Base-by-base conservation (phyloP, 352 stramenopile species). In the Phytophthora agathidicida region DNA sequence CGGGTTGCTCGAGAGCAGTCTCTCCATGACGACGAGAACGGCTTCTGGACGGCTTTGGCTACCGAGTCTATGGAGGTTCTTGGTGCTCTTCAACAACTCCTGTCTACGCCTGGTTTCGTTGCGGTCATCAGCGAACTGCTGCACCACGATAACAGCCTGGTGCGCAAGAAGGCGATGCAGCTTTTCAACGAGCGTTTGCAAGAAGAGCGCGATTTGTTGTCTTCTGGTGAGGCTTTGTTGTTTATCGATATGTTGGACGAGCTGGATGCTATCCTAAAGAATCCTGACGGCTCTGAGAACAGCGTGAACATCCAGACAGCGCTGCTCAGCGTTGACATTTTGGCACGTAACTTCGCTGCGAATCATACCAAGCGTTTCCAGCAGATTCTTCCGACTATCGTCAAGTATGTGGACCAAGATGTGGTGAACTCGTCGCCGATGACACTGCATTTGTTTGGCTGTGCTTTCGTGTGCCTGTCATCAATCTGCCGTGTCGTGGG, bases 181-280 rank as follows among this genome's bases (percentile, higher is more conserved):
- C 66, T 96, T 13, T 93, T 96, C 44, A 95, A 94, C 53, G 86
- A 93, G 43, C 84, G 85, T 7, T 71, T 96, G 2, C 77, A 93
- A 20, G 79, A 86, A 17, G 75, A 91, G 33, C 78, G 83, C 13
- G 60, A 59, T 8, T 73, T 77, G 26, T 49, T 96, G 3, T 77
- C 78, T 7, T 71, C 70, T 7, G 83, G 83, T 19, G 88, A 96
- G 56, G 74, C 83, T 59, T 60, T 94, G 39, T 62, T 95, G 7
- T 95, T 94, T 49, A 78, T 96, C 11, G 88, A 96, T 41, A 94
- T 96, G 86, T 54, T 96, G 14, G 84, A 91, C 28, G 84, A 94
- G 51, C 69, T 96, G 16, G 71, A 93, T 30, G 46, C 48, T 7
- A 88, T 94, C 14, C 54, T 96, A n/a, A 60, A 67, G 26, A 89